Evolutionary conservation across 2,329 filamentous ascomycete species (phyloP).

Genomic region (Alternaria ethzedia): DNA sequence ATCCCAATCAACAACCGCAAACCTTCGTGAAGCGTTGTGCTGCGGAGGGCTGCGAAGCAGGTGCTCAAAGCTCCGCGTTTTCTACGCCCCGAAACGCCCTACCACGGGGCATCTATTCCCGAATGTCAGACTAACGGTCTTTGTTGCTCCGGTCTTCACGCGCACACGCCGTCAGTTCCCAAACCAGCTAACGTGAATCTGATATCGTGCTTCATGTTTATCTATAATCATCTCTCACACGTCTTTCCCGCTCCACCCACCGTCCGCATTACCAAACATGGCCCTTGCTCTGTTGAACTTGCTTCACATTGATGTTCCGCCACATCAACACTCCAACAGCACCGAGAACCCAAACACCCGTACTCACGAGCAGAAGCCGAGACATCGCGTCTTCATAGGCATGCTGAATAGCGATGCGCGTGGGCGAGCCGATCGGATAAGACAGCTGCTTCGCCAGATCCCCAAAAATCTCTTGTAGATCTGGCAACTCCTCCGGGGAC

Average conservation of each 20-base stretch:
- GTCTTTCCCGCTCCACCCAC: too few relatives aligned
- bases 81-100: background rate
- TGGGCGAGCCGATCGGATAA: constrained; percentile 57
- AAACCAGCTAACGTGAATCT: too few relatives aligned
- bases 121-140: too few relatives aligned
- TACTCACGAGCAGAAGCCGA: constrained; percentile 13
- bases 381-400: constrained; percentile 31
- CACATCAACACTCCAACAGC: constrained; percentile 17
- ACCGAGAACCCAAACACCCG: constrained; percentile 10
- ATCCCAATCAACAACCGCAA: background rate
- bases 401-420: constrained; percentile 49
- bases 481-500: constrained; percentile 53
- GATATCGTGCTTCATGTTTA: too few relatives aligned
- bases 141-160: too few relatives aligned
- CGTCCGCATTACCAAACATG: too few relatives aligned
- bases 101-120: background rate
- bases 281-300: constrained; percentile 14
- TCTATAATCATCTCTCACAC: too few relatives aligned
- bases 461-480: constrained; percentile 53
- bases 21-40: background rate
- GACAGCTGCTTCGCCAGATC: constrained; percentile 60
- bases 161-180: too few relatives aligned
- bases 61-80: too few relatives aligned
- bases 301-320: constrained; percentile 16
- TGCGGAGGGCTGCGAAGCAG: too few relatives aligned